Evolutionary conservation across 2,329 filamentous ascomycete genomes (phyloP).

Genomic region (Diaporthe sp.): DNA sequence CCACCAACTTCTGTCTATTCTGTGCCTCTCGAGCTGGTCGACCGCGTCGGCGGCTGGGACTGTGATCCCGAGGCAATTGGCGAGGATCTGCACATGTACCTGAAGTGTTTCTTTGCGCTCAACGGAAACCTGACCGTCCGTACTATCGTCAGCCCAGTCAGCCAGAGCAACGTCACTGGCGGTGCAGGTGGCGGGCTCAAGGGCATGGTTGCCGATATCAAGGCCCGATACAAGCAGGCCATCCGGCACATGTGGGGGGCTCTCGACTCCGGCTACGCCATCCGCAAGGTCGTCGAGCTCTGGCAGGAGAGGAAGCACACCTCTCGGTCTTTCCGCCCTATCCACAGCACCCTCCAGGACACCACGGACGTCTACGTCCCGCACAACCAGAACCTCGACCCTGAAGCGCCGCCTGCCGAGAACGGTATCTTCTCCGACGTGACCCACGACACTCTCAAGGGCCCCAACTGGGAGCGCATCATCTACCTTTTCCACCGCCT

Average conservation of each 20-base stretch:
- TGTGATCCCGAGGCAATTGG: slow-evolving; percentile 79
- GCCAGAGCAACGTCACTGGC: slow-evolving; percentile 79
- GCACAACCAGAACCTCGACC: slow-evolving; percentile 56
- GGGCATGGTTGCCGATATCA: slow-evolving; percentile 70
- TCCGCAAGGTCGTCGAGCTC: slow-evolving; percentile 70
- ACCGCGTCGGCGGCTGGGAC: slow-evolving; percentile 81
- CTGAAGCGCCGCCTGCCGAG: slow-evolving; percentile 57
- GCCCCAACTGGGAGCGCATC: slow-evolving; percentile 69
- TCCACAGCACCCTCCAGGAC: slow-evolving; percentile 66
- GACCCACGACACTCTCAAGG: slow-evolving; percentile 64
- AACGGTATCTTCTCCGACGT: slow-evolving; percentile 70
- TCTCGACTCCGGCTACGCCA: slow-evolving; percentile 76
- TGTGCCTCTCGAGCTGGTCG: slow-evolving; percentile 75
- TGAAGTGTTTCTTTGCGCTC: slow-evolving; percentile 83
- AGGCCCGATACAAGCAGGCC: slow-evolving; percentile 79
- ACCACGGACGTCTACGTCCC: slow-evolving; percentile 63
- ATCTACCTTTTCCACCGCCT: slow-evolving; percentile 74
- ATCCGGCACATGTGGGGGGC: slow-evolving; percentile 84
- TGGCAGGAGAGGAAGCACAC: slow-evolving; percentile 72
- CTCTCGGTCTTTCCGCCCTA: slow-evolving; percentile 66
- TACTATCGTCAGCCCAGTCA: slow-evolving; percentile 77
- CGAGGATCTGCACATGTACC: slow-evolving; percentile 83
- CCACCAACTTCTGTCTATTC: slow-evolving; percentile 84
- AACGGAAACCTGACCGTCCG: slow-evolving; percentile 77
- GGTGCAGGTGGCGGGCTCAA: slow-evolving; percentile 67